phyloP scores from a whole-genome alignment of 495 filamentous ascomycete genomes.

The Tetracladium setigerum region DNA sequence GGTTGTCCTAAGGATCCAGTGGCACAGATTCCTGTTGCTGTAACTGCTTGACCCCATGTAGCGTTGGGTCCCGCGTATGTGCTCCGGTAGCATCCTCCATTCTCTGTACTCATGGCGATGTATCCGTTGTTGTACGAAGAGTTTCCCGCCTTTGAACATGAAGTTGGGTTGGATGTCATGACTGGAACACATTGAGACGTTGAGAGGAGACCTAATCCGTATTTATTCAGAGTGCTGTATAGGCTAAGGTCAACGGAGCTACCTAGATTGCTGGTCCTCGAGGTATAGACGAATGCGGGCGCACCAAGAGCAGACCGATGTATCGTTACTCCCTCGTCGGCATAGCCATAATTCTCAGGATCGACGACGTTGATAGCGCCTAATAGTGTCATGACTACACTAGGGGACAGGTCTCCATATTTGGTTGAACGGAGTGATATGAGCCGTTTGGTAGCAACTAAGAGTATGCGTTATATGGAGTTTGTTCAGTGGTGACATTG shows the following conservation, averaged over 20 bases:
- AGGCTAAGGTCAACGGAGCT: neutral
- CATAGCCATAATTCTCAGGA: slow-evolving; percentile 1
- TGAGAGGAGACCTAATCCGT: neutral
- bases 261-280: neutral
- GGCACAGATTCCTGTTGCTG: neutral
- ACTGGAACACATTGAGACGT: neutral
- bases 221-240: neutral
- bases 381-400: neutral
- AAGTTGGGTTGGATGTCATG: neutral
- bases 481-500: neutral
- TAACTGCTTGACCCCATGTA: neutral
- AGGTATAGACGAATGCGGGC: neutral
- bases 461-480: neutral
- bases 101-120: neutral
- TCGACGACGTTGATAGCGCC: neutral
- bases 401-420: neutral
- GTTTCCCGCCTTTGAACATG: neutral
- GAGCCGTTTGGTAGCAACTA: slow-evolving; percentile 1
- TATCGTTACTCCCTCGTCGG: neutral
- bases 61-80: neutral
- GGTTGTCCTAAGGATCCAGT: neutral
- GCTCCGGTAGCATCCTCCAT: neutral
- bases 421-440: neutral
- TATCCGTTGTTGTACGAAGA: neutral
- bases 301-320: neutral